These are phyloP conservation scores for Populus trichocarpa DNA, from an alignment of 441 rosid genomes.

Conservation along the genomic window DNA sequence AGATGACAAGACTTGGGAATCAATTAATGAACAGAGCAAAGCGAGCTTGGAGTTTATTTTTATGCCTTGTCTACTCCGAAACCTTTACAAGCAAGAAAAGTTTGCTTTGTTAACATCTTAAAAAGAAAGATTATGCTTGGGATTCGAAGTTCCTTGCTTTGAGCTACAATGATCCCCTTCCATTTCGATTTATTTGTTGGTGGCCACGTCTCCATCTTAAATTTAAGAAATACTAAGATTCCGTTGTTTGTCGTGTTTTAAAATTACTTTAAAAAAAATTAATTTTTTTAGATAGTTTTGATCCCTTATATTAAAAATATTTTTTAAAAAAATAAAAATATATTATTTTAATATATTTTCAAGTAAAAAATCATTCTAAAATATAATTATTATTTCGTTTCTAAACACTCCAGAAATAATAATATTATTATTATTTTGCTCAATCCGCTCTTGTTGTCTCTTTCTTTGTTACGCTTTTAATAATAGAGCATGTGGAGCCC, in stretches of 20 bases:
- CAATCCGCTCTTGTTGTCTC: neutral
- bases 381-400: too few relatives aligned
- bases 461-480: neutral
- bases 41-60: neutral
- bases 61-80: slow-evolving; percentile 11
- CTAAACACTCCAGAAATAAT: too few relatives aligned
- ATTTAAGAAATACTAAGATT: too few relatives aligned
- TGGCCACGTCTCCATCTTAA: neutral
- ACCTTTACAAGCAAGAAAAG: slow-evolving; percentile 16
- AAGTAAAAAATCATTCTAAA: too few relatives aligned
- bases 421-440: too few relatives aligned
- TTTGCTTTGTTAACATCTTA: neutral
- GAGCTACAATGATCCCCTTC: neutral
- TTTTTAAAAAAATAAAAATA: too few relatives aligned
- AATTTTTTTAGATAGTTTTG: too few relatives aligned
- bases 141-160: neutral
- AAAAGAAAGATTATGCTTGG: neutral
- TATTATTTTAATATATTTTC: too few relatives aligned
- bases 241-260: too few relatives aligned
- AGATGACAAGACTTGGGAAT: neutral
- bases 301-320: too few relatives aligned
- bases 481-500: slow-evolving; percentile 29
- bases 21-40: neutral
- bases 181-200: neutral
- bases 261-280: too few relatives aligned